A percentile compares a stretch with the other conserved stretches of the same genome.
These are phyloP conservation scores for Metschnikowia noctiluminum DNA, from an alignment of 805 yeast species.

Conservation along the genomic window DNA sequence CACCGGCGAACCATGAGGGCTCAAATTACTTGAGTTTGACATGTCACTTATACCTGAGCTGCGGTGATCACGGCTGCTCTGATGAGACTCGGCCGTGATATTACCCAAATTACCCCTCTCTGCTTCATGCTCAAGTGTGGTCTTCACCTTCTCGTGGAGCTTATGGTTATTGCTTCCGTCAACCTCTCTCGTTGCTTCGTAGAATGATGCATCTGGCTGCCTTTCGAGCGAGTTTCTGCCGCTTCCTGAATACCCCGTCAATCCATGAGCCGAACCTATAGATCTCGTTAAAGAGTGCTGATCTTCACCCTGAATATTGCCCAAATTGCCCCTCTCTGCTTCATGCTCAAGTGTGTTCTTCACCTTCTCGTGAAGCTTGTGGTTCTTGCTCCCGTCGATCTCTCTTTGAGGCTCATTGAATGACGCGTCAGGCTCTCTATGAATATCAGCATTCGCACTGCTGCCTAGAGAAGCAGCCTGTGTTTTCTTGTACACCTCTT, in stretches of 20 bases:
- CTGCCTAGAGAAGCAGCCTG: not conserved
- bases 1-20: not conserved
- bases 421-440: not conserved
- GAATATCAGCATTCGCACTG: not conserved
- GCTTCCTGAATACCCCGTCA: too few relatives aligned
- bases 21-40: not conserved
- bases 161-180: conserved; percentile 9
- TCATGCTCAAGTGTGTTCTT: conserved; percentile 7
- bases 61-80: too few relatives aligned
- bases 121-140: conserved; percentile 8
- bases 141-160: conserved; percentile 7
- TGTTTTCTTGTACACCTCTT: conserved; percentile 26
- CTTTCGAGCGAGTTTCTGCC: not conserved
- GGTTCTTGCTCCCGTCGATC: conserved; percentile 11
- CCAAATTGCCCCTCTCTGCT: conserved; percentile 12
- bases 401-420: conserved; percentile 2
- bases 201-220: conserved; percentile 10
- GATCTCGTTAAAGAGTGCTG: too few relatives aligned
- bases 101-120: conserved; percentile 6
- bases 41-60: too few relatives aligned
- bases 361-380: conserved; percentile 8
- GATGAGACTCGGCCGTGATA: not conserved
- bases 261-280: too few relatives aligned
- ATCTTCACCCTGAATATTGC: too few relatives aligned
- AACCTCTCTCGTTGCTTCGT: conserved; percentile 4